These are phyloP conservation scores for Polytrichum commune DNA, from an alignment of 225 moss, liverwort and hornwort species.

Conservation along the genomic window DNA sequence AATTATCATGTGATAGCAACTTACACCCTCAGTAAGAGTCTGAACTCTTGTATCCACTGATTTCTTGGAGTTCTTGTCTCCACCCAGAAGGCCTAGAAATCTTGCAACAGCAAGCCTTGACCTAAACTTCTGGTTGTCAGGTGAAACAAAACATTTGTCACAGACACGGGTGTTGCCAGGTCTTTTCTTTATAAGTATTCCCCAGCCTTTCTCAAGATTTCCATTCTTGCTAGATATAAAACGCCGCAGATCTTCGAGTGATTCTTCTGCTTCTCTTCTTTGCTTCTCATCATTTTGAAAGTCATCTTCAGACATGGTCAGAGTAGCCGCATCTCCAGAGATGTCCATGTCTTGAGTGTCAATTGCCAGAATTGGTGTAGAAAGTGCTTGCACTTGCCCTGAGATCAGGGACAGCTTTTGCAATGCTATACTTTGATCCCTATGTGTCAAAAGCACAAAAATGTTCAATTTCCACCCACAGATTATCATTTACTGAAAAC, in stretches of 20 bases:
- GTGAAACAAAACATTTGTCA: constrained; percentile 88
- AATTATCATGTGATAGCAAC: constrained; percentile 4
- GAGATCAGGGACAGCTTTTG: background rate
- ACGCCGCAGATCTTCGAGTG: constrained; percentile 70
- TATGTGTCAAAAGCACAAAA: background rate
- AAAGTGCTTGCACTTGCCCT: background rate
- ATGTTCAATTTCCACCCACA: background rate
- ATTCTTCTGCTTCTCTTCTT: constrained; percentile 44
- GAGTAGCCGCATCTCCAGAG: constrained; percentile 21
- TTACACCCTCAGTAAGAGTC: constrained; percentile 32
- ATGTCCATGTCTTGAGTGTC: constrained; percentile 17
- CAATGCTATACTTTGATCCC: background rate
- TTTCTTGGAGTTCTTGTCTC: constrained; percentile 24
- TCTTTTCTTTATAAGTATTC: constrained; percentile 60
- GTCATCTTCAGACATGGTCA: constrained; percentile 22
- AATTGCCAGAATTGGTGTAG: constrained; percentile 7
- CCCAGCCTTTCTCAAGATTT: constrained; percentile 72
- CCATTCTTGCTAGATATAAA: constrained; percentile 63
- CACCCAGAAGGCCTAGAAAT: constrained; percentile 60
- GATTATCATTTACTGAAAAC: background rate
- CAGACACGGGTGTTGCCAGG: constrained; percentile 42
- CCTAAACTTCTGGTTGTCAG: constrained; percentile 79
- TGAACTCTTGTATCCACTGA: constrained; percentile 15
- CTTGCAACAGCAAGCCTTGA: constrained; percentile 85
- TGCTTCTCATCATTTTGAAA: constrained; percentile 47